Evolutionary conservation across 495 filamentous ascomycete species (phyloP), one percentile per base, ranked within the genome.

Genomic region (Penicillium turbatum): DNA sequence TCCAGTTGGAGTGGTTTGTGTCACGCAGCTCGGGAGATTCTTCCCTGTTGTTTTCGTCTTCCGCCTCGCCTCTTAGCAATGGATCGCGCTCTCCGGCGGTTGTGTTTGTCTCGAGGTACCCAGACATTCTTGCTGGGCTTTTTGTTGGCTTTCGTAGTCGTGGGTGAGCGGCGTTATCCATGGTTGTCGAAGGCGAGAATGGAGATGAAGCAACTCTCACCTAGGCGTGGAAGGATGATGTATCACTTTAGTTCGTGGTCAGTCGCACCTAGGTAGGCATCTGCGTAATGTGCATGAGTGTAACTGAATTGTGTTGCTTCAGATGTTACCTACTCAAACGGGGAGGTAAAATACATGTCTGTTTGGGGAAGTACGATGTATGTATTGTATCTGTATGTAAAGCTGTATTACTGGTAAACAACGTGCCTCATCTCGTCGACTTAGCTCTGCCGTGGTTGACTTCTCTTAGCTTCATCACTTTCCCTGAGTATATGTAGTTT

Each of bases 81-180:
- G 36, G n/a, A 5, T 51, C 36, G 7, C 19, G 35, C 16, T 41
- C 48, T 8, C 15, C 24, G 13, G 24, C 2, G 10, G 11, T 13
- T 13, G 47, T 6, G 24, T 29, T 41, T 8, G 26, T 11, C n/a
- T 41, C 15, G 11, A 41, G 15, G 1, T 15, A 19, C 21, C 26
- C 36, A n/a, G 21, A 24, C 51, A 53, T 53, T 5, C 9, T 29
- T 30, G 32, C 35, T 10, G 30, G 27, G 29, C 21, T 34, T 16
- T 43, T 51, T 17, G 26, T 31, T 42, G 41, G 11, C 51, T 53
- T 53, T 37, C 51, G 51, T 21, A 46, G 24, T 46, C 51, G 31
- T 1, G 48, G 36, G 29, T 37, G 19, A 44, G 40, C 5, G 16
- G 51, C 29, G n/a, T 37, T 21, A 11, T 41, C 17, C 51, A 53